Evolutionary conservation across 768 basidiomycete genomes (phyloP).

Genomic region (Lactarius pseudohatsudake): DNA sequence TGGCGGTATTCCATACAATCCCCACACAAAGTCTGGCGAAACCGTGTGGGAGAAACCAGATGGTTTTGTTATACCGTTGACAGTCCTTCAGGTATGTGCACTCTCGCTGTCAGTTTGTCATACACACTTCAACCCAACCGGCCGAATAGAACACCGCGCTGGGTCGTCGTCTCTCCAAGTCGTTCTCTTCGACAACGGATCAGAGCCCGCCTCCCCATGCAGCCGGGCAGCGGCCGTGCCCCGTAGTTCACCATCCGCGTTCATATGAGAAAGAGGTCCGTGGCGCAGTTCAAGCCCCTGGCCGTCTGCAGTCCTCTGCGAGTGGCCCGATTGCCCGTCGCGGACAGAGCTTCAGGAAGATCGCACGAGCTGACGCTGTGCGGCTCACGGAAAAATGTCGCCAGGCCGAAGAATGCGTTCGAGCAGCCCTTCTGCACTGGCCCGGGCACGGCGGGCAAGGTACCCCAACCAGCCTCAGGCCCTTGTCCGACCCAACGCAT

Average conservation of each 20-base stretch:
- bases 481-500: too few relatives aligned
- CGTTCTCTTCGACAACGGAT: constrained; percentile 31
- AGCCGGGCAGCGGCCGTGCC: background rate
- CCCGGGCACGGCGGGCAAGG: too few relatives aligned
- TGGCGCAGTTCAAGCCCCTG: constrained; percentile 2
- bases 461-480: too few relatives aligned
- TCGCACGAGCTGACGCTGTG: too few relatives aligned
- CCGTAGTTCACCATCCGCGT: constrained; percentile 12
- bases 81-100: constrained; percentile 65
- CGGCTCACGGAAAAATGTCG: too few relatives aligned
- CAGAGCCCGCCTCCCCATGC: constrained; percentile 17
- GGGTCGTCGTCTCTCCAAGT: constrained; percentile 61
- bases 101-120: constrained; percentile 1
- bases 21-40: constrained; percentile 56
- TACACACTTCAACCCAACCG: constrained; percentile 13
- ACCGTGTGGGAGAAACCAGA: constrained; percentile 58
- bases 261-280: constrained; percentile 18
- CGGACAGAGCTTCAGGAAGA: too few relatives aligned
- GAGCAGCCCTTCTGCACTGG: too few relatives aligned
- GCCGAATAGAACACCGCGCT: constrained; percentile 62
- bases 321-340: background rate
- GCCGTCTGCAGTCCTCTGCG: constrained; percentile 21
- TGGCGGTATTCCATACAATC: constrained; percentile 86
- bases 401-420: too few relatives aligned
- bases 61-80: constrained; percentile 89